Evolutionary conservation across 257 asterid species (phyloP).

Genomic region (Avicennia marina): DNA sequence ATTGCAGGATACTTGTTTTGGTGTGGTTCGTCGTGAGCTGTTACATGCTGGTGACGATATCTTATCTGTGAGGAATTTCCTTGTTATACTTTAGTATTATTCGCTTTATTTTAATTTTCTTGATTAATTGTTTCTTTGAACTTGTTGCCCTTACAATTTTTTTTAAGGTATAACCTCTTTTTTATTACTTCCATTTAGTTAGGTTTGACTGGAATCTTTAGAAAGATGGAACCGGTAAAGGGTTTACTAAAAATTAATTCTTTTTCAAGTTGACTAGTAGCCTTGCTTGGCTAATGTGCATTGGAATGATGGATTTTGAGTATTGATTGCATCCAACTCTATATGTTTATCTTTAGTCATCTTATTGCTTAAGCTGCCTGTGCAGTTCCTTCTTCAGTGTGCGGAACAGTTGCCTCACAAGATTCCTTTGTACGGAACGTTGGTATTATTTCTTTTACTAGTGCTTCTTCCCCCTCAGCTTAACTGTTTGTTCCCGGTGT

Average conservation of each 20-base stretch:
- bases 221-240: background rate
- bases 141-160: background rate
- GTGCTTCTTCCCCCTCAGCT: conserved; percentile 12
- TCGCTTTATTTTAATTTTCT: background rate
- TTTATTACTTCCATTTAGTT: background rate
- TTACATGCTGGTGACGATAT: conserved; percentile 58
- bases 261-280: background rate
- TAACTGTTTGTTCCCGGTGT: background rate
- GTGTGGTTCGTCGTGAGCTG: conserved; percentile 83
- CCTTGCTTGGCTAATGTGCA: background rate
- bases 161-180: background rate
- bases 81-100: background rate
- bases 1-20: conserved; percentile 84
- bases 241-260: background rate
- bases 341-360: background rate
- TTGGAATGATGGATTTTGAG: background rate
- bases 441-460: no score
- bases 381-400: conserved; percentile 92
- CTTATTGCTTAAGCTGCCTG: conserved; percentile 9
- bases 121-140: background rate
- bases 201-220: background rate
- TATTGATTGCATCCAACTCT: background rate
- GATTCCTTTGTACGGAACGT: conserved; percentile 85
- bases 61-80: conserved; percentile 36
- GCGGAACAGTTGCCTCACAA: conserved; percentile 98